phyloP scores from a whole-genome alignment of 2,329 filamentous ascomycete species.

The Whalleya microplaca region DNA sequence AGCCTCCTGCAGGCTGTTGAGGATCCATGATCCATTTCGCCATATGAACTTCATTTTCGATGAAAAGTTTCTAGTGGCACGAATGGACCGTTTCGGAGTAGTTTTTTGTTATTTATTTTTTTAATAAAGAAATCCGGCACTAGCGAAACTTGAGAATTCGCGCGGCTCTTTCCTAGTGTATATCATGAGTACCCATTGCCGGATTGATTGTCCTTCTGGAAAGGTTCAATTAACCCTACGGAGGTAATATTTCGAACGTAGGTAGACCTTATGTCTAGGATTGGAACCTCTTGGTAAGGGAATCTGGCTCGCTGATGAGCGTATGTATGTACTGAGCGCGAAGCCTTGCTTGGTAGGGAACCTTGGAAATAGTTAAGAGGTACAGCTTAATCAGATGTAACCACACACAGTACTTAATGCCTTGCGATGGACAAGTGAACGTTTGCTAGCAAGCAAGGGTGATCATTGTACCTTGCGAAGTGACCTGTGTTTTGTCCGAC shows the following conservation, averaged over 20 bases:
- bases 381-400: constrained; percentile 13
- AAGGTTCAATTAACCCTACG: not conserved
- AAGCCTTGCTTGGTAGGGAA: constrained; percentile 1
- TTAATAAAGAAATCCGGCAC: not conserved
- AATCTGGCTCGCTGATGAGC: too few species aligned
- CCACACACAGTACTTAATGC: not conserved
- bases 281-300: constrained; percentile 20
- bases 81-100: not conserved
- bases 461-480: constrained; percentile 8
- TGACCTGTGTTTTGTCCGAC: constrained; percentile 7
- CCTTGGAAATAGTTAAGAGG: constrained; percentile 4
- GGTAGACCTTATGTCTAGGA: constrained; percentile 19
- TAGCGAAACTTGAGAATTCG: not conserved
- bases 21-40: not conserved
- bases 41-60: not conserved
- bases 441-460: constrained; percentile 13
- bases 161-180: not conserved
- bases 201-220: not conserved
- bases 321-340: constrained; percentile 6
- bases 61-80: not conserved
- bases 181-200: not conserved
- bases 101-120: too few species aligned
- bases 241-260: constrained; percentile 8
- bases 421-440: constrained; percentile 2
- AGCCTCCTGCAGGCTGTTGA: constrained; percentile 1